Evolutionary conservation across 495 filamentous ascomycete genomes (phyloP).

Genomic region (Penicillium steckii): DNA sequence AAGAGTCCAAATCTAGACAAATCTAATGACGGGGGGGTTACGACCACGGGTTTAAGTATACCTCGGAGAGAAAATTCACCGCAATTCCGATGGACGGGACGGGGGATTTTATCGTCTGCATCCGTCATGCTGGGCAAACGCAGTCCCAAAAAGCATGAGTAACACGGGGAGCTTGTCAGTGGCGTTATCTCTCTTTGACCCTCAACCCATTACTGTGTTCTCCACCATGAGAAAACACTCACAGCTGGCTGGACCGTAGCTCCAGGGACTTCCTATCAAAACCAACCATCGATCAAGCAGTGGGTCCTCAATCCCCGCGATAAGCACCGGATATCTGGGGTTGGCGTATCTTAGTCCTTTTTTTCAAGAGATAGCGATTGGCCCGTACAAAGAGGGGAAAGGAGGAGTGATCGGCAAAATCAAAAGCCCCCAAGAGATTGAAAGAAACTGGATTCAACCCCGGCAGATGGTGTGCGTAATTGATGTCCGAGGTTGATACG

Average conservation of each 20-base stretch:
- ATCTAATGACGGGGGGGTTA: background rate
- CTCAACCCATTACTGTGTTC: background rate
- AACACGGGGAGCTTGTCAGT: background rate
- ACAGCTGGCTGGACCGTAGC: too few species aligned
- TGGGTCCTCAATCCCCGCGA: conserved; percentile 21
- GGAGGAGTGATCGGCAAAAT: conserved; percentile 24
- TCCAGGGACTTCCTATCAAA: too few species aligned
- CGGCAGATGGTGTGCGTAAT: too few species aligned
- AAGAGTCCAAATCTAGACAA: too few species aligned
- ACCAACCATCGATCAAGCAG: too few species aligned
- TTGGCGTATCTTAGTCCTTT: background rate
- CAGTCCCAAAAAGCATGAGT: background rate
- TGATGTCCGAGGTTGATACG: too few species aligned
- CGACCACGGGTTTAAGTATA: background rate
- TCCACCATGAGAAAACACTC: too few species aligned
- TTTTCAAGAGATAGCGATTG: conserved; percentile 15
- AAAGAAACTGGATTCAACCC: too few species aligned
- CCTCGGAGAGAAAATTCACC: background rate
- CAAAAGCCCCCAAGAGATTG: background rate
- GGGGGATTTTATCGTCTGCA: background rate
- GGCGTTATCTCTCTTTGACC: conserved; percentile 8
- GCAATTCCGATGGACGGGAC: background rate
- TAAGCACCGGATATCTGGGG: conserved; percentile 26
- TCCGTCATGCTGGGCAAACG: background rate
- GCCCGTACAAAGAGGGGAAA: conserved; percentile 10